Evolutionary conservation across 2,329 filamentous ascomycete species (phyloP), one percentile per base, ranked within the genome.

Genomic region (Cladorrhinum sp.): DNA sequence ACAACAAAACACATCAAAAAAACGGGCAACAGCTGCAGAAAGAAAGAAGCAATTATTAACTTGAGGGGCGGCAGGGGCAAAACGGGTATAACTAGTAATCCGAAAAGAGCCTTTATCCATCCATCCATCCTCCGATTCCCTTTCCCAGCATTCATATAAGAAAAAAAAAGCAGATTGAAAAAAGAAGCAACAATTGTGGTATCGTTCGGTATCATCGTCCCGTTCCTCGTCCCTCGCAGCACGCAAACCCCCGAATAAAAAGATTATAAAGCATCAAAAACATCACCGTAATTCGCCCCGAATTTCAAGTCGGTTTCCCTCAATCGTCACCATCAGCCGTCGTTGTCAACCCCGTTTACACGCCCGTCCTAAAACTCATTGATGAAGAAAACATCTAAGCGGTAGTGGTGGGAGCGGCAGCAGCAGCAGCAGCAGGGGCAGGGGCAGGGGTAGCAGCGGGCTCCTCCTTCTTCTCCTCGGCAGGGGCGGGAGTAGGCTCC

Each of bases 391-490:
- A n/a, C n/a, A 57, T 20, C 18, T 49, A 49, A 56, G 60, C 50
- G 28, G 60, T 16, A 14, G 65, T 23, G 26, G 60, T 56, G n/a
- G 64, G 63, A 18, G 63, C 59, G 26, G 64, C 58, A 42, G 63
- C 57, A 2, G 67, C 57, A 21, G 65, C 61, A 24, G 63, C 57
- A 2, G 67, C 57, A 21, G 65, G 60, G 21, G 63, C 62, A 6
- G 61, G 62, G 3, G 67, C 61, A 36, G 68, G 46, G 2, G 67
- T 55, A 21, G 65, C 61, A 24, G 63, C 61, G 8, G 65, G 48
- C 21, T 62, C 63, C 24, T 67, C 61, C 63, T 69, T 67, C 65
- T 66, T 59, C 63, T 68, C 65, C 58, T 69, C 67, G 18, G 65
- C 57, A 21, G 60, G 64, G 18, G 61, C 62, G 8, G 61, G 61